Conservation (phyloP, 352 stramenopile genomes). For the Peronospora destructor region DNA sequence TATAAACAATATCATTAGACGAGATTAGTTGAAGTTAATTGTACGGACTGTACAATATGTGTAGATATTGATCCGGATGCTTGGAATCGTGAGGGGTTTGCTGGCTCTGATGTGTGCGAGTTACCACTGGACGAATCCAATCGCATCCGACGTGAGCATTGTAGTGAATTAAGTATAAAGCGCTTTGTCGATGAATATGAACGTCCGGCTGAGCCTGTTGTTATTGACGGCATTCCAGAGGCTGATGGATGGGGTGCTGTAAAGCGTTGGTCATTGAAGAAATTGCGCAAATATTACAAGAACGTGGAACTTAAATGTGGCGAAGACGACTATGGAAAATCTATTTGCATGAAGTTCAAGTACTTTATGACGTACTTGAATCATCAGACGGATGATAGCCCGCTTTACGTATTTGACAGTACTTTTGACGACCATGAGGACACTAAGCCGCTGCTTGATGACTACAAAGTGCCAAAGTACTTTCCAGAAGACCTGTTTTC, state of each 20-base stretch:
- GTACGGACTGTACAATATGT: neutral
- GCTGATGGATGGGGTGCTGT: conserved; percentile 63
- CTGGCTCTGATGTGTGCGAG: conserved; percentile 71
- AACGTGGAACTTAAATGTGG: conserved; percentile 71
- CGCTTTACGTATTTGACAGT: conserved; percentile 97
- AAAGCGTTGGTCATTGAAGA: conserved; percentile 73
- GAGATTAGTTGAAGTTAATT: too few species aligned
- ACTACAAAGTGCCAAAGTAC: conserved; percentile 79
- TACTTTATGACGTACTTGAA: conserved; percentile 73
- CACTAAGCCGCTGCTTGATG: conserved; percentile 62
- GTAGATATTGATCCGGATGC: conserved; percentile 59
- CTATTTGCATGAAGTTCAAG: conserved; percentile 79
- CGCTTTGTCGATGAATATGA: conserved; percentile 86
- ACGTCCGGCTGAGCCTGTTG: conserved; percentile 53
- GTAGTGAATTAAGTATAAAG: conserved; percentile 65
- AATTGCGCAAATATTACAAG: conserved; percentile 73
- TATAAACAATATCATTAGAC: conserved; percentile 21
- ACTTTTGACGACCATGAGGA: conserved; percentile 84
- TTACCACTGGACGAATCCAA: conserved; percentile 63
- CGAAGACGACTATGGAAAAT: conserved; percentile 72
- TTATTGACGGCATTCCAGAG: conserved; percentile 82
- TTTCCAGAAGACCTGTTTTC: conserved; percentile 82
- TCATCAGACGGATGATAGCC: conserved; percentile 81
- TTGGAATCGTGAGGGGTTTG: conserved; percentile 78
- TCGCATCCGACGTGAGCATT: conserved; percentile 61